Conservation (phyloP, 306 rosid species). For the Rosa lucieae region DNA sequence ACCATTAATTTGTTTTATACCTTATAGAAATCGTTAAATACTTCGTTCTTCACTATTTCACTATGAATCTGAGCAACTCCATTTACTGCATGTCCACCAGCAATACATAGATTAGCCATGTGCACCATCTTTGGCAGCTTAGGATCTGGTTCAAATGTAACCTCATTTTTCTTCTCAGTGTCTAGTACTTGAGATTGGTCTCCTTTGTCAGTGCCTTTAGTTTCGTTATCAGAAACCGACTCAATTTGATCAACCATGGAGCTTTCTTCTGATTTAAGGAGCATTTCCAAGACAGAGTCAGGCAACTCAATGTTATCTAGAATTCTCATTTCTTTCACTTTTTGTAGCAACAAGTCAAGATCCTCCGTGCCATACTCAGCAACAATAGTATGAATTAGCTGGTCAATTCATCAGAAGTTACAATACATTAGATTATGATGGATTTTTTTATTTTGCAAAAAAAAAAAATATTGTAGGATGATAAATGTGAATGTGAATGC, state of each 20-base stretch:
- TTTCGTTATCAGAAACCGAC: constrained; percentile 24
- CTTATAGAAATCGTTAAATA: constrained; percentile 82
- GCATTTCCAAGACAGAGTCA: constrained; percentile 48
- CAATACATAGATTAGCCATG: constrained; percentile 94
- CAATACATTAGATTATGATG: not conserved
- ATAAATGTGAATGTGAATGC: not conserved
- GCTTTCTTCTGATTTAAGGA: constrained; percentile 48
- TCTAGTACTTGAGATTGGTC: constrained; percentile 36
- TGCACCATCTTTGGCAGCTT: constrained; percentile 68
- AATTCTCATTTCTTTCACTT: constrained; percentile 85
- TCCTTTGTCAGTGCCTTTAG: constrained; percentile 31
- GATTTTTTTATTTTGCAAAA: not conserved
- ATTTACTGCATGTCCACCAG: constrained; percentile 93
- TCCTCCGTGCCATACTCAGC: constrained; percentile 68
- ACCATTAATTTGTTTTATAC: constrained; percentile 25
- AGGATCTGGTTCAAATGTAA: constrained; percentile 54
- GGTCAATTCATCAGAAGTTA: constrained; percentile 11
- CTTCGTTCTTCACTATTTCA: constrained; percentile 88
- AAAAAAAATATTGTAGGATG: not conserved
- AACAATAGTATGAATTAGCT: constrained; percentile 71
- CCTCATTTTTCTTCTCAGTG: constrained; percentile 39
- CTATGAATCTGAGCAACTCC: constrained; percentile 97
- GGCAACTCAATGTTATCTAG: constrained; percentile 88
- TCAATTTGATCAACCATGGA: constrained; percentile 26
- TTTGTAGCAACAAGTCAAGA: constrained; percentile 53